Percentiles rank a stretch among this genome's conserved stretches.
phyloP scores from a whole-genome alignment of 495 filamentous ascomycete genomes.

The Lasiosphaeria miniovina region DNA sequence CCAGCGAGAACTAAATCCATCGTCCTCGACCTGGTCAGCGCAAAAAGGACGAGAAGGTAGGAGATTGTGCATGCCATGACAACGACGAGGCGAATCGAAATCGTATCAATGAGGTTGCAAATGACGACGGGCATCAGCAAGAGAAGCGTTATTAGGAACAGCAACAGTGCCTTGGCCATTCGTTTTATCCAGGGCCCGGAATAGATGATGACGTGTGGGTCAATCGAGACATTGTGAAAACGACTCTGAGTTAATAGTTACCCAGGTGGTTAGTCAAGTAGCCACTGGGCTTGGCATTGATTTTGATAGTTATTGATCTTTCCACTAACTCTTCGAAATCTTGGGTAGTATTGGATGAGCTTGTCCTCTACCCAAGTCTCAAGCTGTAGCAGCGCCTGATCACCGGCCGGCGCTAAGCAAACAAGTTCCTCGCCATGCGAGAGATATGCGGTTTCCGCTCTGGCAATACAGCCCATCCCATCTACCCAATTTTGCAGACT shows the following conservation, averaged over 20 bases:
- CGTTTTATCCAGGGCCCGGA: too few relatives aligned
- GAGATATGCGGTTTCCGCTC: constrained; percentile 32
- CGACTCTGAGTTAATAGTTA: too few relatives aligned
- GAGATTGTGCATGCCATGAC: constrained; percentile 26
- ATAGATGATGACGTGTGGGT: too few relatives aligned
- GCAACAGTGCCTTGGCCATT: too few relatives aligned
- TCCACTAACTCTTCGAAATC: constrained; percentile 28
- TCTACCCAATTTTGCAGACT: constrained; percentile 34
- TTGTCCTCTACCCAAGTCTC: constrained; percentile 30
- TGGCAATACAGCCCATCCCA: constrained; percentile 25
- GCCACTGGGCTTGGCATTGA: not conserved
- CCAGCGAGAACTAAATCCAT: constrained; percentile 34
- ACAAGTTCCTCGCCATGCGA: constrained; percentile 21
- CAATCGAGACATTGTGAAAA: too few relatives aligned
- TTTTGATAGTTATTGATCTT: too few relatives aligned
- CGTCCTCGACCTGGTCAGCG: constrained; percentile 28
- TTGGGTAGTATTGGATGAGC: constrained; percentile 21
- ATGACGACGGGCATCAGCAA: too few relatives aligned
- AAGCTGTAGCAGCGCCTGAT: constrained; percentile 24
- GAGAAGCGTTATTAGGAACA: too few relatives aligned
- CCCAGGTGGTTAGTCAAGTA: too few relatives aligned
- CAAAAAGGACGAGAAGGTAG: constrained; percentile 24
- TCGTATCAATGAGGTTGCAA: too few relatives aligned
- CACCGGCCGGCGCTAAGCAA: constrained; percentile 18
- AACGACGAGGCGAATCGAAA: too few relatives aligned